Evolutionary conservation across 78 protist genomes (phyloP).

Genomic region (Monocercomonoides exilis): DNA sequence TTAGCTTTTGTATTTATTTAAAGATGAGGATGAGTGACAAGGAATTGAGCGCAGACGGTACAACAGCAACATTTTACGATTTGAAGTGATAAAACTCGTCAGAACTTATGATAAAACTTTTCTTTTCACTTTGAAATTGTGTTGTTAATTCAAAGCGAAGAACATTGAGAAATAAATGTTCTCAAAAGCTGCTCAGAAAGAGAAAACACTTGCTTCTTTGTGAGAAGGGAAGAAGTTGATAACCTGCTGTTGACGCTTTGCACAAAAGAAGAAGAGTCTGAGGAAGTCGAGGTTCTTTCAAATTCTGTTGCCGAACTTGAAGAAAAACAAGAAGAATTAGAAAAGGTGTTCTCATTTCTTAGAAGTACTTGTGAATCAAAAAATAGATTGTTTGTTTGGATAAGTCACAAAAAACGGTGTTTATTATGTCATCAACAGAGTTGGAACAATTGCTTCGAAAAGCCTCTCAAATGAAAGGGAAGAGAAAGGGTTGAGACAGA

Average conservation of each 20-base stretch:
- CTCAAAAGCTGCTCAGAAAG: background rate
- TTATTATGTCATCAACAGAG: too few relatives aligned
- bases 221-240: background rate
- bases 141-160: background rate
- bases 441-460: background rate
- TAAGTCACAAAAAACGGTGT: too few relatives aligned
- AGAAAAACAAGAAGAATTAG: too few relatives aligned
- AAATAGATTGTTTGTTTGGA: background rate
- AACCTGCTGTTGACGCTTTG: background rate
- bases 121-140: background rate
- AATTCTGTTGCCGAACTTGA: too few relatives aligned
- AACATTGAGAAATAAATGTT: background rate
- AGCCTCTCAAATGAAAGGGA: background rate
- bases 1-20: background rate
- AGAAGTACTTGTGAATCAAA: too few relatives aligned
- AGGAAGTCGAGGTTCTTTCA: too few relatives aligned
- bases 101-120: background rate
- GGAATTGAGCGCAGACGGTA: background rate
- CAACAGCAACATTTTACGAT: background rate
- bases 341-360: too few relatives aligned
- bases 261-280: too few relatives aligned
- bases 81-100: background rate
- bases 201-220: background rate
- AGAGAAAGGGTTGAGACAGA: background rate
- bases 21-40: background rate